Base-by-base conservation (phyloP, 768 basidiomycete genomes). In the Tricholoma hemisulphureum region DNA sequence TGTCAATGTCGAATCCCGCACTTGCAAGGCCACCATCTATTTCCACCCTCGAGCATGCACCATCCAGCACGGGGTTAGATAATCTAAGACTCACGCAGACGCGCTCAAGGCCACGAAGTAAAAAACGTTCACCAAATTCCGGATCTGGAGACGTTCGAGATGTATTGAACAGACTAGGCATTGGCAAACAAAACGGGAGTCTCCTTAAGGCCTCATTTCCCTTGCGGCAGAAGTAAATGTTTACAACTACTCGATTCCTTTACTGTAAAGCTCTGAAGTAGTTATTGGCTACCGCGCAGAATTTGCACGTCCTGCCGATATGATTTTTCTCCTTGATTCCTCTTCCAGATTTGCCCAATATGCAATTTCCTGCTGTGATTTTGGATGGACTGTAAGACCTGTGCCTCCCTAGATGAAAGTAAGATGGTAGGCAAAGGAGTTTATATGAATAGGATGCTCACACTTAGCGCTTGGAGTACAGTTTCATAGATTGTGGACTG, bases 321-420 rank as follows among this genome's bases (percentile, higher is more conserved):
- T 71, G 35, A 86, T 81, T 65, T 82, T 81, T 56, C 85, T 74
- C 61, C 81, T 77, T 32, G 91, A 85, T 63, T 91, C 87, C 67
- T 95, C 94, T 65, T 94, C 91, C 56, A 89, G 79, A 62, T 92
- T 85, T 3, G 89, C 82, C 90, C 94, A 97, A 70, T 87, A 93
- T 4, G 84, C 85, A 37, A 94, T 82, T 66, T 98, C 95, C 57
- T 84, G 83, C 67, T 96, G 95, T 1, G 89, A 81, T 69, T 93
- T 93, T 1, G 89, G 85, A 69, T 97, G 95, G 6, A 86, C 87
- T 2, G 83, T 86, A 43, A 85, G 78, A 43, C 84, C 85, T 1
- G 86, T 83, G 8, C 84, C 87, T 66, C 80, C 84, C 88, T 89
- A 64, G 39, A 58, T 28, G 35, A 49, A 37, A 37, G 56, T 57